These are phyloP conservation scores for Globisporangium emineosum DNA, from an alignment of 352 stramenopile genomes.

Conservation along the genomic window DNA sequence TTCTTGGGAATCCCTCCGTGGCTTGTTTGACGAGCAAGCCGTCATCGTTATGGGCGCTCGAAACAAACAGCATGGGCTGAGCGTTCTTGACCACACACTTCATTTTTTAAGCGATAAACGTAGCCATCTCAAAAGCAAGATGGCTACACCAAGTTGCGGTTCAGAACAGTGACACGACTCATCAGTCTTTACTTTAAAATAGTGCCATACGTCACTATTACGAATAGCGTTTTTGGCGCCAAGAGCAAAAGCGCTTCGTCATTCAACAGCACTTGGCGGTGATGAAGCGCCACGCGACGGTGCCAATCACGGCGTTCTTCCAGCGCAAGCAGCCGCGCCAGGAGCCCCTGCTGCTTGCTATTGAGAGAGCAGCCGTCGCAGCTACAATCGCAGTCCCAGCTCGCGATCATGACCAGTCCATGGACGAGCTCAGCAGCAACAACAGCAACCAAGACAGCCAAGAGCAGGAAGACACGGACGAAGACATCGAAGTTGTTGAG, in stretches of 20 bases:
- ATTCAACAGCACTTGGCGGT: neutral
- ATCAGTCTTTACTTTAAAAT: neutral
- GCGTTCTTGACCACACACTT: neutral
- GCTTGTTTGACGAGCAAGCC: too few species aligned
- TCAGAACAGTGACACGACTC: neutral
- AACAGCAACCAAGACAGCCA: neutral
- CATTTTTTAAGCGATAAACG: neutral
- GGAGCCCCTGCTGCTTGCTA: conserved; percentile 12
- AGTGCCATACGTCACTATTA: conserved; percentile 11
- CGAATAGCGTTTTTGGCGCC: conserved; percentile 14
- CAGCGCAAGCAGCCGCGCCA: conserved; percentile 39
- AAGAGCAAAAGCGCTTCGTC: neutral
- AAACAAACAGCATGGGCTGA: neutral
- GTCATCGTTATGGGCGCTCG: too few species aligned
- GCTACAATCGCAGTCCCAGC: neutral
- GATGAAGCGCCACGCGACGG: conserved; percentile 27
- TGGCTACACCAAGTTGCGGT: neutral
- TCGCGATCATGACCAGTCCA: conserved; percentile 17
- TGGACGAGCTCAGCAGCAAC: conserved; percentile 12
- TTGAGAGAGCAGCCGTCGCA: neutral
- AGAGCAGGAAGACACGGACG: neutral
- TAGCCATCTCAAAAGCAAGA: conserved; percentile 4
- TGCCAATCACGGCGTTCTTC: conserved; percentile 71
- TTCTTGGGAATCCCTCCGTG: too few species aligned
- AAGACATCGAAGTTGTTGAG: neutral